Conservation (phyloP, 2,329 filamentous ascomycete genomes). For the Fulvia fulva region DNA sequence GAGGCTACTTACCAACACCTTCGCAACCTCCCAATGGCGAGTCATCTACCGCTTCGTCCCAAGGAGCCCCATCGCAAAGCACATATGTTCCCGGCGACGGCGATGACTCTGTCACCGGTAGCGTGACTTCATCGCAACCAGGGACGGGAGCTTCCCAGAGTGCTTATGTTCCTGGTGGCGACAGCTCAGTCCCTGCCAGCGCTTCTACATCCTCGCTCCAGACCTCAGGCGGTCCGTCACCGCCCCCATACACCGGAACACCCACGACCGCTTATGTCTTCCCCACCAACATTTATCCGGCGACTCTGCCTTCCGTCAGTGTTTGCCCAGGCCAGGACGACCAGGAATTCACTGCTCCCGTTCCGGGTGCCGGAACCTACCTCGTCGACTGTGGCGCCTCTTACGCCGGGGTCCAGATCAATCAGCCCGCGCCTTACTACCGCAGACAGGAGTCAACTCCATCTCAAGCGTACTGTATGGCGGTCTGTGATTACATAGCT, state of each 20-base stretch:
- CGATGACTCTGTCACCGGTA: not conserved
- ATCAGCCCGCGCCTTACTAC: not conserved
- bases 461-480: conserved; percentile 4
- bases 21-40: too few relatives aligned
- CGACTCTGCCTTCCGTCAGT: not conserved
- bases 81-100: not conserved
- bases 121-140: not conserved
- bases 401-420: not conserved
- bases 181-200: not conserved
- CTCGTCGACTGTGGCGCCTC: conserved; percentile 4
- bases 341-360: conserved; percentile 4
- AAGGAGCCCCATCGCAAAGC: too few relatives aligned
- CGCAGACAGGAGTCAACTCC: not conserved
- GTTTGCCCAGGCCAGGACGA: conserved; percentile 5
- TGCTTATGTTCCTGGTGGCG: not conserved
- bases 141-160: not conserved
- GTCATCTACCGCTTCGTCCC: not conserved
- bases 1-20: not conserved
- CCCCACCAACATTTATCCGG: not conserved
- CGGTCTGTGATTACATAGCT: not conserved
- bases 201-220: not conserved
- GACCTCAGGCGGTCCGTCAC: not conserved
- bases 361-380: not conserved
- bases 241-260: not conserved
- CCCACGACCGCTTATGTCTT: not conserved